phyloP scores from a whole-genome alignment of 768 basidiomycete species.

The Termitomyces sp. region DNA sequence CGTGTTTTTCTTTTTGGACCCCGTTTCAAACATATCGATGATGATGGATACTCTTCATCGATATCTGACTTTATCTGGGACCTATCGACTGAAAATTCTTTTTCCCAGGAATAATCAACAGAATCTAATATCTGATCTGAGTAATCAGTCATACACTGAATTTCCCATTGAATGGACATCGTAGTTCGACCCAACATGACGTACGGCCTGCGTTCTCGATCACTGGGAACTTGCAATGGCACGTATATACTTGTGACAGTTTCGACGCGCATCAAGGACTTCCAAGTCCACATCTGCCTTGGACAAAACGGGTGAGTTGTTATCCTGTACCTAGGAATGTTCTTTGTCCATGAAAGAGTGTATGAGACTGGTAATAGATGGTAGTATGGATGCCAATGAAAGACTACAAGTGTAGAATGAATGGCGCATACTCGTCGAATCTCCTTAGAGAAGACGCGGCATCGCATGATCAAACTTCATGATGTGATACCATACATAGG shows the following conservation, averaged over 20 bases:
- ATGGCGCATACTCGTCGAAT: neutral
- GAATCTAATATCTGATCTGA: neutral
- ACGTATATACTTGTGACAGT: neutral
- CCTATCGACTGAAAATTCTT: neutral
- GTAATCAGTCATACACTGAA: neutral
- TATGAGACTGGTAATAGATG: neutral
- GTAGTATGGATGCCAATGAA: neutral
- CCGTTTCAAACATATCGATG: conserved; percentile 10
- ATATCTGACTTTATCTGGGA: neutral
- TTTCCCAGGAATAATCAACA: neutral
- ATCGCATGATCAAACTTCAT: neutral
- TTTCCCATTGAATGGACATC: neutral
- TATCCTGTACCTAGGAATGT: neutral
- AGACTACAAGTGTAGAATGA: neutral
- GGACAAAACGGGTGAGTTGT: neutral
- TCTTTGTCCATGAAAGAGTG: neutral
- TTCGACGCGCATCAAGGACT: neutral
- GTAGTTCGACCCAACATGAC: no score
- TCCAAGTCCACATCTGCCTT: neutral
- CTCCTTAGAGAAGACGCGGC: neutral
- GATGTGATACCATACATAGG: neutral
- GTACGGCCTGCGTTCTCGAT: neutral
- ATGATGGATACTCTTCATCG: neutral
- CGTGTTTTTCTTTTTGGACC: neutral
- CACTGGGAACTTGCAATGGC: no score